Evolutionary conservation across 2,329 filamentous ascomycete species (phyloP), one percentile per base, ranked within the genome.

Genomic region (Nemania abortiva): DNA sequence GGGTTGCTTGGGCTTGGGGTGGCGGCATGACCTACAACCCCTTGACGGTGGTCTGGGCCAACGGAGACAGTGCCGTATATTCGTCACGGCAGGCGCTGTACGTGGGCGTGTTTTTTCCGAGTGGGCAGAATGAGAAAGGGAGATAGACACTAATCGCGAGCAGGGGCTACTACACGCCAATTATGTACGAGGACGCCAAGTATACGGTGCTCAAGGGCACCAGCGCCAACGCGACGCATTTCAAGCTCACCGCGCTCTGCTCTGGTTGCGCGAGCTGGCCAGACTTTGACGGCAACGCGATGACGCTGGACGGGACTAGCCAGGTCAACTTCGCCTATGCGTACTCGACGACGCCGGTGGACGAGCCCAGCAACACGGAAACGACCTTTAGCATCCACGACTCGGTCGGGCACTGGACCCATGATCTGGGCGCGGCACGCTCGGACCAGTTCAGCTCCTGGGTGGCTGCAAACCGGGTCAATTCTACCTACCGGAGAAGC

Each of bases 341-440:
- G 15, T 82, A 76, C 70, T 81, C 81, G 1, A 70, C 73, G 15
- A 77, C 74, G 1, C 78, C 81, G 5, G 81, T 83, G 10, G 79
- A 83, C 60, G 75, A 78, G 20, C 83, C 83, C 1, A 60, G 70
- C 18, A 77, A 79, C 74, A 74, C 74, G 24, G 76, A 79, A 11
- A 78, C 79, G 3, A 73, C 74, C 22, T 84, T 85, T 69, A 78
- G 78, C 66, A 84, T 84, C 69, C 83, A 85, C 71, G 80, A 84
- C 55, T 78, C 77, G 65, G 77, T 82, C 49, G 82, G 81, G 54
- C 82, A 82, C 72, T 82, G 80, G 78, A 76, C 77, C 39, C 80
- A 82, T 70, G 79, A 82, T 68, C 75, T 83, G 54, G 72, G 70
- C 9, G 71, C 72, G 1, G 79, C 79, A 10, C 74, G 77, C 59